Percentiles rank a stretch among this genome's conserved stretches.
phyloP scores from a whole-genome alignment of 2,329 filamentous ascomycete genomes.

The Ascochyta lentis region DNA sequence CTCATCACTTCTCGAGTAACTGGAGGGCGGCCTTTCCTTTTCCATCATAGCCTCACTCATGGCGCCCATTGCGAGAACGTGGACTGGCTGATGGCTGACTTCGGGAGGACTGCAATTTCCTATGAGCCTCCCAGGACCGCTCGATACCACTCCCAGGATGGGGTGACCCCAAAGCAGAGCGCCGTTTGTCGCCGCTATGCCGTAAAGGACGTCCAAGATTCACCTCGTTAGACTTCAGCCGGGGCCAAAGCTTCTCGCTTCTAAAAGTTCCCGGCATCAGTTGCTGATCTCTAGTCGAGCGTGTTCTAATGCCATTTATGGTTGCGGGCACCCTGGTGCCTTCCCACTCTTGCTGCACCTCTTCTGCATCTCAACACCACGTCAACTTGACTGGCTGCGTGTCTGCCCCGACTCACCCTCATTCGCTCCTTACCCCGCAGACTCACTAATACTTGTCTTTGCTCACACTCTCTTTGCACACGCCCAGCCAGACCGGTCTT shows the following conservation, averaged over 20 bases:
- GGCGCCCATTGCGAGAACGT: slow-evolving; percentile 14
- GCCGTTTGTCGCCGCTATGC: slow-evolving; percentile 38
- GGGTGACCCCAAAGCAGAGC: slow-evolving; percentile 26
- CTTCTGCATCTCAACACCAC: slow-evolving; percentile 32
- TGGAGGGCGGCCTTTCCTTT: slow-evolving; percentile 19
- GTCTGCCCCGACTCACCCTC: slow-evolving; percentile 31
- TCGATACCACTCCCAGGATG: slow-evolving; percentile 32
- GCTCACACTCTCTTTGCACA: slow-evolving; percentile 16
- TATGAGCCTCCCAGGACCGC: slow-evolving; percentile 19
- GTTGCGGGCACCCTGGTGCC: slow-evolving; percentile 29
- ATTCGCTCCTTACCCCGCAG: slow-evolving; percentile 27
- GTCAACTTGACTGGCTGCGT: slow-evolving; percentile 32
- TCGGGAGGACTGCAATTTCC: slow-evolving; percentile 41
- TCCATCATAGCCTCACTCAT: slow-evolving; percentile 20
- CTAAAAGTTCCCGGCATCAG: slow-evolving; percentile 27
- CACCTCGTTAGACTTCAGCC: slow-evolving; percentile 25
- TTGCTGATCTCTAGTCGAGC: slow-evolving; percentile 33
- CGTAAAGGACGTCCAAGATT: slow-evolving; percentile 21
- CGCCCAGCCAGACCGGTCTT: slow-evolving; percentile 8
- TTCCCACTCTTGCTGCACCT: slow-evolving; percentile 31
- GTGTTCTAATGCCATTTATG: slow-evolving; percentile 31
- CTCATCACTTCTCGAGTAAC: slow-evolving; percentile 22
- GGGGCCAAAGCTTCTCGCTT: slow-evolving; percentile 31
- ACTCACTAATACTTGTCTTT: slow-evolving; percentile 25
- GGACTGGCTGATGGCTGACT: slow-evolving; percentile 22